A percentile compares a stretch with the other conserved stretches of the same genome.
phyloP scores from a whole-genome alignment of 352 stramenopile genomes.

The Phytophthora melonis region DNA sequence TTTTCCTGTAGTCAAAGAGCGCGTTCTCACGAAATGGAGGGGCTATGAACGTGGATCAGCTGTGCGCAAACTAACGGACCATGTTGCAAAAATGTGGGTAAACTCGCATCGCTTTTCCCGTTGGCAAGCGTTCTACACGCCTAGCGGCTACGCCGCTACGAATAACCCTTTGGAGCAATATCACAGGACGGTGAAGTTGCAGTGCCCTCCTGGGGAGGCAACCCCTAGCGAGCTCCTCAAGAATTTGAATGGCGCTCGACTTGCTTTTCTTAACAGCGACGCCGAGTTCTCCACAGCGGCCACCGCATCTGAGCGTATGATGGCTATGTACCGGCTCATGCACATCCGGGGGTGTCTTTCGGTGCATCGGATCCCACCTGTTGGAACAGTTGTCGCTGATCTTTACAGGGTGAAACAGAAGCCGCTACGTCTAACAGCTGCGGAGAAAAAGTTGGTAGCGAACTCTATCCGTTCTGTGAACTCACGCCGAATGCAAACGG shows the following conservation, averaged over 20 bases:
- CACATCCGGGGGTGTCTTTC: constrained; percentile 3
- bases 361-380: background rate
- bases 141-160: constrained; percentile 1
- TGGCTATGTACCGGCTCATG: constrained; percentile 3
- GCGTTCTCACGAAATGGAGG: constrained; percentile 6
- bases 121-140: constrained; percentile 15
- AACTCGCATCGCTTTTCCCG: background rate
- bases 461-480: constrained; percentile 7
- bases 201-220: constrained; percentile 1
- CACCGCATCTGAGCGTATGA: constrained; percentile 5
- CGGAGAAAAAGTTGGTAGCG: constrained; percentile 10
- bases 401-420: constrained; percentile 7
- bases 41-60: background rate
- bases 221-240: constrained; percentile 2
- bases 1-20: background rate
- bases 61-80: background rate
- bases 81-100: background rate
- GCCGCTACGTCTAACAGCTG: background rate
- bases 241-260: background rate
- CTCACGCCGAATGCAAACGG: background rate
- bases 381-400: constrained; percentile 4
- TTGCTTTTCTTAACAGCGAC: constrained; percentile 8
- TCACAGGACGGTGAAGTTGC: background rate
- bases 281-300: background rate
- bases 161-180: constrained; percentile 19